These are phyloP conservation scores for Pythium chondricola DNA, from an alignment of 352 stramenopile species.

Conservation along the genomic window DNA sequence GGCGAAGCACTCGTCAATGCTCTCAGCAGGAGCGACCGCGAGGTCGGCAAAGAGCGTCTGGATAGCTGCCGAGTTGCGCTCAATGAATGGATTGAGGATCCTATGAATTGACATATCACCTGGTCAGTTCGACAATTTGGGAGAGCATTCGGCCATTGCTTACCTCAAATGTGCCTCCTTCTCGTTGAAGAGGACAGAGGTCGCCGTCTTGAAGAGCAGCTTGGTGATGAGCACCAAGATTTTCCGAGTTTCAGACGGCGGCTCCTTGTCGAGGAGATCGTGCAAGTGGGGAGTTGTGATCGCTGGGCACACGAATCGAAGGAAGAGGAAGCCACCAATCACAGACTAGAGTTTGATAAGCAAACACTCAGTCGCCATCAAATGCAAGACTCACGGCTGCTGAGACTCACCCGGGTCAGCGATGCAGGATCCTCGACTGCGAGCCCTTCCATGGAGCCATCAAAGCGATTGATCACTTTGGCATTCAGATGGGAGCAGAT, in stretches of 20 bases:
- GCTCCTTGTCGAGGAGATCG: slow-evolving; percentile 67
- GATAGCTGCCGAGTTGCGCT: slow-evolving; percentile 71
- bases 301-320: slow-evolving; percentile 84
- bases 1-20: slow-evolving; percentile 76
- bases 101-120: slow-evolving; percentile 22
- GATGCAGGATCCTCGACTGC: slow-evolving; percentile 22
- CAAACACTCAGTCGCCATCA: not conserved
- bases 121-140: no score
- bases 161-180: slow-evolving; percentile 78
- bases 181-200: slow-evolving; percentile 80
- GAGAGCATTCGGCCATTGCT: no score
- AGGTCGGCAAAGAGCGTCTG: slow-evolving; percentile 74
- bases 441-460: slow-evolving; percentile 28
- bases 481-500: slow-evolving; percentile 40
- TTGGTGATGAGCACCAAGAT: slow-evolving; percentile 86
- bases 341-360: slow-evolving; percentile 39
- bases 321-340: slow-evolving; percentile 84
- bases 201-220: slow-evolving; percentile 86
- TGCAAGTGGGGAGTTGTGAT: slow-evolving; percentile 86
- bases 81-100: slow-evolving; percentile 85
- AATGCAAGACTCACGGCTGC: not conserved
- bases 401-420: slow-evolving; percentile 20
- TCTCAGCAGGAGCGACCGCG: slow-evolving; percentile 45
- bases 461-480: slow-evolving; percentile 33
- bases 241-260: slow-evolving; percentile 58